Conservation (phyloP, 352 stramenopile genomes). For the Globisporangium irregulare region DNA sequence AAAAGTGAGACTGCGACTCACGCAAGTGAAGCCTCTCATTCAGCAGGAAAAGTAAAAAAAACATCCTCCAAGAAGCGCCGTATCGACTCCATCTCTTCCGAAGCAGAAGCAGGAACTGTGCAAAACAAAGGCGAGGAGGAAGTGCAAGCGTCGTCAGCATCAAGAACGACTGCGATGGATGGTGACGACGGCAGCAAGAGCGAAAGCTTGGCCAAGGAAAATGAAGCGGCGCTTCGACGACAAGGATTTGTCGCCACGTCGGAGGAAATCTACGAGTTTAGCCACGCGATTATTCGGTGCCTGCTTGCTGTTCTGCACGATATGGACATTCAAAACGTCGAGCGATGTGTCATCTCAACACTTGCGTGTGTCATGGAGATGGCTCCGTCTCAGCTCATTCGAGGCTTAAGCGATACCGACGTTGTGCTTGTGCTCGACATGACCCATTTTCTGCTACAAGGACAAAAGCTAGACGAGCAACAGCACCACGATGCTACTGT, state of each 20-base stretch:
- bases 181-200: not conserved
- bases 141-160: not conserved
- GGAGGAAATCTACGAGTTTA: constrained; percentile 49
- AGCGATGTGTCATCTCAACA: constrained; percentile 59
- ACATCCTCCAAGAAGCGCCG: constrained; percentile 23
- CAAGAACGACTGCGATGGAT: not conserved
- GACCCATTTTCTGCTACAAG: constrained; percentile 68
- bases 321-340: constrained; percentile 69
- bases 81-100: constrained; percentile 32
- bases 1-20: not conserved
- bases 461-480: constrained; percentile 16
- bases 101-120: constrained; percentile 24
- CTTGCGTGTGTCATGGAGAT: constrained; percentile 74
- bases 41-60: not conserved
- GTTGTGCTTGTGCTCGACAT: constrained; percentile 66
- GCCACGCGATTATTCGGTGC: constrained; percentile 38
- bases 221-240: constrained; percentile 15
- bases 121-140: constrained; percentile 16
- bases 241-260: constrained; percentile 26
- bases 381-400: constrained; percentile 56
- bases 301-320: constrained; percentile 49
- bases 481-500: not conserved
- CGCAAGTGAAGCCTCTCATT: not conserved
- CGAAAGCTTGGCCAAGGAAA: constrained; percentile 8
- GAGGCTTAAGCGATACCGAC: constrained; percentile 41